phyloP scores from a whole-genome alignment of 192 early-diverging fungal species.

The Gaertneriomyces semiglobifer region DNA sequence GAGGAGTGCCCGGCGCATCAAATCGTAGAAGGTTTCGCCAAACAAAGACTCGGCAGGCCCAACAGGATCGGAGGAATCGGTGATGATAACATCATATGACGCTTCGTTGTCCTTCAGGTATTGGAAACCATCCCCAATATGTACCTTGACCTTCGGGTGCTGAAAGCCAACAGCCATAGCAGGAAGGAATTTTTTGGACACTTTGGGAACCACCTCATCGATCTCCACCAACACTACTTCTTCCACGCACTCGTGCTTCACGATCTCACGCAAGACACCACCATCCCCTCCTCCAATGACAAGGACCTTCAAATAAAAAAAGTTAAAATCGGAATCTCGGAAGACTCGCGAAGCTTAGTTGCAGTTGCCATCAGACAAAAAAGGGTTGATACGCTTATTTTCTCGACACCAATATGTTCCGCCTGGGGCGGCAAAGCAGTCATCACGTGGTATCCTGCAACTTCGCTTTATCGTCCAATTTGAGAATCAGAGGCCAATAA shows the following conservation, averaged over 20 bases:
- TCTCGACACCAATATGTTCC: constrained; percentile 48
- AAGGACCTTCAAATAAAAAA: constrained; percentile 60
- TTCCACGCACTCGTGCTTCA: constrained; percentile 94
- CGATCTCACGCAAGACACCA: constrained; percentile 95
- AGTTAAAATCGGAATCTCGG: too few relatives aligned
- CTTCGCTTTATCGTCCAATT: neutral
- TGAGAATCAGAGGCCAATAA: neutral
- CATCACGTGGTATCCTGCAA: constrained; percentile 34
- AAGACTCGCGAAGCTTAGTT: neutral
- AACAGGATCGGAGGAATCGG: constrained; percentile 97
- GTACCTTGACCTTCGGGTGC: constrained; percentile 91
- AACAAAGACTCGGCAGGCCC: constrained; percentile 96
- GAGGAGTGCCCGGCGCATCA: constrained; percentile 88
- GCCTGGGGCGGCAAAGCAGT: constrained; percentile 61
- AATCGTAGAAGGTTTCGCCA: constrained; percentile 85
- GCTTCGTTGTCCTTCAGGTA: constrained; percentile 86
- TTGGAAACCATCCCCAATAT: constrained; percentile 94
- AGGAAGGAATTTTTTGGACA: constrained; percentile 92
- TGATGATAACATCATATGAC: constrained; percentile 97
- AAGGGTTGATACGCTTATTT: constrained; percentile 42
- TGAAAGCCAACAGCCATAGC: constrained; percentile 88
- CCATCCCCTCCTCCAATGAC: constrained; percentile 99
- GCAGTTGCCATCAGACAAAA: constrained; percentile 33
- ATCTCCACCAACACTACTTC: constrained; percentile 94
- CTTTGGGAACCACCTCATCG: constrained; percentile 90